Evolutionary conservation across 805 yeast species (phyloP).

Genomic region (Kazachstania bromeliacearum): DNA sequence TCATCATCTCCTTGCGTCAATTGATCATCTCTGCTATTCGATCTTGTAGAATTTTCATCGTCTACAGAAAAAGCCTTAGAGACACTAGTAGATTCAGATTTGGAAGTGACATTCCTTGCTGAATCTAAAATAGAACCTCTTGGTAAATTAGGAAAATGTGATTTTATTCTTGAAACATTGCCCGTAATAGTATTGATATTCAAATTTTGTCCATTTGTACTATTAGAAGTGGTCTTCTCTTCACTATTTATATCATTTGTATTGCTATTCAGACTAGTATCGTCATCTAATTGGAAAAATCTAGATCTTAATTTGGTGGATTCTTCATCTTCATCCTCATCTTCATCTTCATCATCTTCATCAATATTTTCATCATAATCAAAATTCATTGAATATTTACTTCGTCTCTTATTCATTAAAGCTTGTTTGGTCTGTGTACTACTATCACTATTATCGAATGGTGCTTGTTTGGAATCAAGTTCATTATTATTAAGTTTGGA

Average conservation of each 20-base stretch:
- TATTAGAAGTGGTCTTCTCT: background rate
- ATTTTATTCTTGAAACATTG: conserved; percentile 12
- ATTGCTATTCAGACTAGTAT: background rate
- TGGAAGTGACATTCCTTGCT: conserved; percentile 6
- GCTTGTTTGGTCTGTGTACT: background rate
- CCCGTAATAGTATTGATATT: conserved; percentile 6
- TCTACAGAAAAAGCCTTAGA: background rate
- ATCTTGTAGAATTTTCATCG: conserved; percentile 1
- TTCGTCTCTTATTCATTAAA: background rate
- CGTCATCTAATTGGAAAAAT: conserved; percentile 15
- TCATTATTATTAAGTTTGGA: background rate
- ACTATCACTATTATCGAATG: background rate
- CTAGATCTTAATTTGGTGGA: conserved; percentile 14
- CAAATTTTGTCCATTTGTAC: conserved; percentile 1
- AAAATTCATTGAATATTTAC: conserved; percentile 21
- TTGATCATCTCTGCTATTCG: background rate
- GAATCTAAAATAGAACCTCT: conserved; percentile 5
- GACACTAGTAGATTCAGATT: conserved; percentile 5
- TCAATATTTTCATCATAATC: conserved; percentile 26
- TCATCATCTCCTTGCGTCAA: conserved; percentile 7
- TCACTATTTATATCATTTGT: background rate
- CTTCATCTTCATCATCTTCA: conserved; percentile 29
- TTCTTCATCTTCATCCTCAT: conserved; percentile 24
- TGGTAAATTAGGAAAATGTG: conserved; percentile 11
- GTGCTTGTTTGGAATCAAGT: background rate